A percentile compares a stretch with the other conserved stretches of the same genome.
Conservation (phyloP, 129 eudicot species). For the Flaveria ramosissima region DNA sequence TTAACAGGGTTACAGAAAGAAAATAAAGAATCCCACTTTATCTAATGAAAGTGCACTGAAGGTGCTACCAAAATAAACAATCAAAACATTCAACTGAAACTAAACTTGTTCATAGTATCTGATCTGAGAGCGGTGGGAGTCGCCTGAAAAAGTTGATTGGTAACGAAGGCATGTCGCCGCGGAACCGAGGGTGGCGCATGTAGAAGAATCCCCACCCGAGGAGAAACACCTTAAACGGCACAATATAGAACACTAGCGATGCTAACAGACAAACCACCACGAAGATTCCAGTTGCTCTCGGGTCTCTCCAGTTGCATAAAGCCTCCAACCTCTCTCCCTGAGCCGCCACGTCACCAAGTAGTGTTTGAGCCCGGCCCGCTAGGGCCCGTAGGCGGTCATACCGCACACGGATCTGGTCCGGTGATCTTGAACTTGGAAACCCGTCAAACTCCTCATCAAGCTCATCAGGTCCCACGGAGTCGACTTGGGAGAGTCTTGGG, state of each 20-base stretch:
- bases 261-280: constrained; percentile 74
- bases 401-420: constrained; percentile 65
- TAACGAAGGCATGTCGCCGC: constrained; percentile 76
- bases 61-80: constrained; percentile 37
- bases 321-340: constrained; percentile 88
- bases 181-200: constrained; percentile 90
- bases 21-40: constrained; percentile 16
- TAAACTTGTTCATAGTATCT: constrained; percentile 46
- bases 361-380: constrained; percentile 89
- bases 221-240: constrained; percentile 77
- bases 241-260: constrained; percentile 66
- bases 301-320: constrained; percentile 90
- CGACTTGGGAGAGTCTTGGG: constrained; percentile 67
- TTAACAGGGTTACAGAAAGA: constrained; percentile 23
- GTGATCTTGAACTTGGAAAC: constrained; percentile 61
- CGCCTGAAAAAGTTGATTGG: constrained; percentile 87
- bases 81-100: constrained; percentile 5
- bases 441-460: constrained; percentile 92
- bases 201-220: constrained; percentile 72
- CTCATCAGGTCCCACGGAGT: constrained; percentile 68
- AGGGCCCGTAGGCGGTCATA: constrained; percentile 82
- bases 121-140: constrained; percentile 90
- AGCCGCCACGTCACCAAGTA: constrained; percentile 86
- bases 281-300: constrained; percentile 86
- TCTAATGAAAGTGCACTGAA: constrained; percentile 35